Conservation (phyloP, 768 basidiomycete species). For the Pleurotus eryngii region DNA sequence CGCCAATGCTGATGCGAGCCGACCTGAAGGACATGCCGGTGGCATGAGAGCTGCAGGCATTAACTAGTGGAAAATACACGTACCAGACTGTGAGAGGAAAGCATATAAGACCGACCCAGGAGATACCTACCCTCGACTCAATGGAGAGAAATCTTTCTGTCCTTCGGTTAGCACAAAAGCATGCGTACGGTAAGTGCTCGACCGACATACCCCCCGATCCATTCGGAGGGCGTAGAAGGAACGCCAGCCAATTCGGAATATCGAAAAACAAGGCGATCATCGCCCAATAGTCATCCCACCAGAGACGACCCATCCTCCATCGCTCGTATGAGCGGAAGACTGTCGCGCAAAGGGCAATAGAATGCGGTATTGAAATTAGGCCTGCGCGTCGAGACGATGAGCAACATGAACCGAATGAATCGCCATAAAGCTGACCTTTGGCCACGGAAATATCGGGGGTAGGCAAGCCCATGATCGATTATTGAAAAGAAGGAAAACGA, state of each 20-base stretch:
- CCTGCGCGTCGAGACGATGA: not conserved
- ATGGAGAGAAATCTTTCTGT: not conserved
- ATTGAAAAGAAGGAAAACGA: too few species aligned
- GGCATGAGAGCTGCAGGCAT: not conserved
- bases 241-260: slow-evolving; percentile 7
- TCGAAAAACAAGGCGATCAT: slow-evolving; percentile 12
- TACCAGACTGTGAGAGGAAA: not conserved
- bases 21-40: slow-evolving; percentile 7
- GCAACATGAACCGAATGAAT: too few species aligned
- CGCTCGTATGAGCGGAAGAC: slow-evolving; percentile 16
- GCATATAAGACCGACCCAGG: not conserved
- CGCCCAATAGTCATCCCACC: slow-evolving; percentile 18
- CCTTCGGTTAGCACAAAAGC: not conserved
- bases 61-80: not conserved
- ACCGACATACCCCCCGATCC: slow-evolving; percentile 9
- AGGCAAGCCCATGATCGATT: not conserved
- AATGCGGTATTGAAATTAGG: not conserved
- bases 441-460: not conserved
- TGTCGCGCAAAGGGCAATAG: slow-evolving; percentile 12
- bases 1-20: slow-evolving; percentile 15
- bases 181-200: not conserved
- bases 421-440: not conserved
- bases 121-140: not conserved
- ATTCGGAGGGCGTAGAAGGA: slow-evolving; percentile 7
- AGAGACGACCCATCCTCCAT: slow-evolving; percentile 13